phyloP scores from a whole-genome alignment of 305 asterid genomes.

The Andrographis paniculata region DNA sequence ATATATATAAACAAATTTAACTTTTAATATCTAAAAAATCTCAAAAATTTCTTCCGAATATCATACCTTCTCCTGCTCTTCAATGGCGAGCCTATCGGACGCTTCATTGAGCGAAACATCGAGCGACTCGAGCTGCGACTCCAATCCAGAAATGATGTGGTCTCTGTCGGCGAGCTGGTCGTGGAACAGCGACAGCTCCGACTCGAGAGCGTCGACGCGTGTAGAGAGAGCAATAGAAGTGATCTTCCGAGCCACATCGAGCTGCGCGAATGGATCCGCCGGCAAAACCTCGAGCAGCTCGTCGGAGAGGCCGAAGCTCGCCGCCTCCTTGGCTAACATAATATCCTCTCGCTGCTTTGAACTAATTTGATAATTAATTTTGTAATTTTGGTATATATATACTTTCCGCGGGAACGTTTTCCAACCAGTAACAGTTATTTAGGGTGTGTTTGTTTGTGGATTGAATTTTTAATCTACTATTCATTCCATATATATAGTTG shows the following conservation, averaged over 20 bases:
- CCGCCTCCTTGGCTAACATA: conserved; percentile 44
- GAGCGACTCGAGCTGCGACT: conserved; percentile 67
- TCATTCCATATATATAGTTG: too few species aligned
- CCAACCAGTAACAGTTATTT: not conserved
- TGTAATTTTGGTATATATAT: not conserved
- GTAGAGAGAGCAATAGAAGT: conserved; percentile 92
- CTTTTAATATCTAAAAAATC: too few species aligned
- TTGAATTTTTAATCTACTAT: too few species aligned
- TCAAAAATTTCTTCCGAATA: conserved; percentile 6
- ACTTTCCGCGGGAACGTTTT: not conserved
- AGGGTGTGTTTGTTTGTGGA: too few species aligned
- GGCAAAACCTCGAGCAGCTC: conserved; percentile 64
- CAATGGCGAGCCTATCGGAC: conserved; percentile 45
- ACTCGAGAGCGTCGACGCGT: conserved; percentile 76
- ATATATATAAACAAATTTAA: too few species aligned
- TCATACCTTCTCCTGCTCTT: conserved; percentile 64
- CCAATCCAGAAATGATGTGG: conserved; percentile 51
- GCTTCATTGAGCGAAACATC: conserved; percentile 45
- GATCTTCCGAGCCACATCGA: conserved; percentile 81
- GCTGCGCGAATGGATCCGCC: conserved; percentile 87
- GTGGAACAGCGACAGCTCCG: conserved; percentile 61
- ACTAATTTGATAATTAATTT: not conserved
- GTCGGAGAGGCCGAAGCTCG: conserved; percentile 71
- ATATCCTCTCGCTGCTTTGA: conserved; percentile 3
- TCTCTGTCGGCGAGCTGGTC: conserved; percentile 58